These are phyloP conservation scores for Colletotrichum cereale DNA, from an alignment of 2,329 filamentous ascomycete species.

Conservation along the genomic window DNA sequence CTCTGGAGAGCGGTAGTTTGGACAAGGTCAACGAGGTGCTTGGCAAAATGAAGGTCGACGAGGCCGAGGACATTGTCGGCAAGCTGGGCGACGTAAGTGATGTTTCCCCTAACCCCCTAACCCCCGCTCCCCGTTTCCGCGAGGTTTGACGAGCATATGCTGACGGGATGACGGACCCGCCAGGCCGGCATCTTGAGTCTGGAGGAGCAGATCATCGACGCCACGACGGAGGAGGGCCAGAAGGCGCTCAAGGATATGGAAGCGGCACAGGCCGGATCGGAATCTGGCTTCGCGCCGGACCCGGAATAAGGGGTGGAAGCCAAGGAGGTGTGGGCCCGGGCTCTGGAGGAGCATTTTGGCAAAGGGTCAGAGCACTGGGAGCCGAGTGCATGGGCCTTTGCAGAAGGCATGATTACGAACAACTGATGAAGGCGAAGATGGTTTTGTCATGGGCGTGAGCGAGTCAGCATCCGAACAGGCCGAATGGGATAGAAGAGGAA, in stretches of 20 bases:
- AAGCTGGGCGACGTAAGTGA: constrained; percentile 76
- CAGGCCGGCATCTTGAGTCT: constrained; percentile 88
- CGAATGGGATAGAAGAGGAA: not conserved
- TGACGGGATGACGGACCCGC: constrained; percentile 43
- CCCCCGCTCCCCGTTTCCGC: not conserved
- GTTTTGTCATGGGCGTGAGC: not conserved
- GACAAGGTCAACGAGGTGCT: constrained; percentile 73
- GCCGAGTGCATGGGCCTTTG: not conserved
- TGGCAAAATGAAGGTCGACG: constrained; percentile 88
- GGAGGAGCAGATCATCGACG: constrained; percentile 94
- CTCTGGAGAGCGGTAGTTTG: constrained; percentile 87
- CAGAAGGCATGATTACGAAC: not conserved
- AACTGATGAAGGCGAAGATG: not conserved
- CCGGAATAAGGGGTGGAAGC: constrained; percentile 53
- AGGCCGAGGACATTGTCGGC: constrained; percentile 87
- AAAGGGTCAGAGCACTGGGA: constrained; percentile 4
- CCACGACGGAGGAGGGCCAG: constrained; percentile 88
- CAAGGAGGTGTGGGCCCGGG: not conserved
- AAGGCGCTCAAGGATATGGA: constrained; percentile 82
- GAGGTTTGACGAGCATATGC: constrained; percentile 37
- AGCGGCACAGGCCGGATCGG: constrained; percentile 55
- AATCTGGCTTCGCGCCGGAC: constrained; percentile 50
- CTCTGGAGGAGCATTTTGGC: not conserved
- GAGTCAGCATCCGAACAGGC: not conserved
- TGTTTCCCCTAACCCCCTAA: no score